Base-by-base conservation (phyloP, 2,329 filamentous ascomycete species). In the Alternaria ventricosa region DNA sequence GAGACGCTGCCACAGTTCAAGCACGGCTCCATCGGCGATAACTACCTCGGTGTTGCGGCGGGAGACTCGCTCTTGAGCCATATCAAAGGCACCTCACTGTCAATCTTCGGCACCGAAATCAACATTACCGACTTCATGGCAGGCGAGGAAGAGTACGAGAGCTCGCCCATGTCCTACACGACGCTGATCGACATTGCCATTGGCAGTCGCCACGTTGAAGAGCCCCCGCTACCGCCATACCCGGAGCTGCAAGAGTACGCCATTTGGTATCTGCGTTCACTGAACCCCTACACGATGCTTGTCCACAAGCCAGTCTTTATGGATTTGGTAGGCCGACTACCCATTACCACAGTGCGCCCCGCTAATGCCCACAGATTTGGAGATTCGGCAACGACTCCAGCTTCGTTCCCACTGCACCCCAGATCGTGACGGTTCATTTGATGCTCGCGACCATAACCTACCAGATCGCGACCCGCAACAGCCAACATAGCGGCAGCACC, bases 241-340 rank as follows among this genome's bases (percentile, higher is more conserved):
- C 82, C 86, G 7, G 87, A 92, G 55, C 90, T 90, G 33, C 86
- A 91, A 57, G 88, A 85, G 33, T 93, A 91, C 72, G 87, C 89
- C 7, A 86, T 90, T 54, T 93, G 90, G 88, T 96, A 92, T 75
- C 92, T 96, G 63, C 83, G 89, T 49, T 89, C 90, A 53, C 82
- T 94, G 30, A 88, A 90, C 70, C 86, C 89, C 3, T 96, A 93
- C 75, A 82, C 90, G 11, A 93, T 93, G 3, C 79, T 95, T 9
- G 83, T 96, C n/a, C 91, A 96, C 80, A 90, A 90, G 75, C 91
- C 91, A 1, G 87, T 88, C 3, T 92, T 93, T 67, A 86, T 92
- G 83, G 82, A 84, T 53, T 77, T 94, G 71, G 88, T 94, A 82
- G 18, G 45, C 80, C 85, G 6, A 9, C 27, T 23, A 15, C 18